Conservation (phyloP, 345 rosid genomes). For the Geranium rotundifolium region DNA sequence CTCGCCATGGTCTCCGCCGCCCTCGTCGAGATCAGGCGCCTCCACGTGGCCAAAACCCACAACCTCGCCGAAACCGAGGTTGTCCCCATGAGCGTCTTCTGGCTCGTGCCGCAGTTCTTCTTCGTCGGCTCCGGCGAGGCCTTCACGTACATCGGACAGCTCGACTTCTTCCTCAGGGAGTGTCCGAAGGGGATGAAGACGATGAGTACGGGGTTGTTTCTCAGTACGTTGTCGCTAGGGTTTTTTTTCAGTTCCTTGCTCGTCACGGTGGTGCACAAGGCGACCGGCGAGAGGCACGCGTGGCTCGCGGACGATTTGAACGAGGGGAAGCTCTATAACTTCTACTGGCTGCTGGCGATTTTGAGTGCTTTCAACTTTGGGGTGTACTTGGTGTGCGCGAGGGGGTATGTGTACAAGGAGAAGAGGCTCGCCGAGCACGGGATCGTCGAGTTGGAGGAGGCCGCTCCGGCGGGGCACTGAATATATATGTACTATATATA, state of each 20-base stretch:
- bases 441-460: too few relatives aligned
- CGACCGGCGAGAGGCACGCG: constrained; percentile 11
- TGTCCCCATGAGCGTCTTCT: constrained; percentile 35
- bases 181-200: constrained; percentile 64
- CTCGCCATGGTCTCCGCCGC: constrained; percentile 54
- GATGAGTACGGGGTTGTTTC: constrained; percentile 61
- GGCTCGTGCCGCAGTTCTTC: constrained; percentile 51
- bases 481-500: too few relatives aligned
- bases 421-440: too few relatives aligned
- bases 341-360: too few relatives aligned
- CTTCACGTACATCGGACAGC: constrained; percentile 60
- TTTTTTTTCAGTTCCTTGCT: constrained; percentile 52
- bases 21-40: constrained; percentile 29
- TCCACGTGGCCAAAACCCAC: constrained; percentile 18
- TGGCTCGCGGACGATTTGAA: too few relatives aligned
- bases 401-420: too few relatives aligned
- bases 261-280: constrained; percentile 33
- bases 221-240: constrained; percentile 50
- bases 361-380: too few relatives aligned
- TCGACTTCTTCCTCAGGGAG: constrained; percentile 60
- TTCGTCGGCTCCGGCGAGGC: constrained; percentile 60
- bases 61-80: neutral
- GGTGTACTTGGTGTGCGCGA: too few relatives aligned
- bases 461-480: too few relatives aligned
- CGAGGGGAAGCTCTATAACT: too few relatives aligned